These are phyloP conservation scores for Rubia tinctorum DNA, from an alignment of 305 asterid species.

Conservation along the genomic window DNA sequence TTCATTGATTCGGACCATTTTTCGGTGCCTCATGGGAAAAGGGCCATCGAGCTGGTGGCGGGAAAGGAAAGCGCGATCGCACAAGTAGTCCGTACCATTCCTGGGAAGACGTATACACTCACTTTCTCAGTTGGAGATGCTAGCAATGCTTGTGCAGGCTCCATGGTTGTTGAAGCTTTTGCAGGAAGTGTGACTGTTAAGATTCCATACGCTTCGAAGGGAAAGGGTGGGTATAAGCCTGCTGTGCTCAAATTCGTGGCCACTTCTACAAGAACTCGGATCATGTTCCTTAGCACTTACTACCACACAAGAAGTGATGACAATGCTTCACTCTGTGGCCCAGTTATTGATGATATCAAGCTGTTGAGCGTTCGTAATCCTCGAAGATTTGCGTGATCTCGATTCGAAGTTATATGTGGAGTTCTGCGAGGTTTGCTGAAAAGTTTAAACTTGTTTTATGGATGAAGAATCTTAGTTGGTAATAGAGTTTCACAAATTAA, in stretches of 20 bases:
- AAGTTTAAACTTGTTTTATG: too few relatives aligned
- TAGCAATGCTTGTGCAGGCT: slow-evolving; percentile 78
- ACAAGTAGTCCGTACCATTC: slow-evolving; percentile 60
- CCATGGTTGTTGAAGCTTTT: slow-evolving; percentile 92
- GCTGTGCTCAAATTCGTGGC: slow-evolving; percentile 79
- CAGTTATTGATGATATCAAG: slow-evolving; percentile 78
- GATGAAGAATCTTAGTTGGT: too few relatives aligned
- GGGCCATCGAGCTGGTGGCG: slow-evolving; percentile 92
- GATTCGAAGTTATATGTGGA: slow-evolving; percentile 5
- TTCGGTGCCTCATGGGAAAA: slow-evolving; percentile 72
- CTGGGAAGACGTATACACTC: slow-evolving; percentile 68
- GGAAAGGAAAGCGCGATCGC: slow-evolving; percentile 96
- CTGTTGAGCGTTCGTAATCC: slow-evolving; percentile 71
- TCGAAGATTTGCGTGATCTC: slow-evolving; percentile 37
- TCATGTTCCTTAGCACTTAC: slow-evolving; percentile 86
- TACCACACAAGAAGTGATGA: slow-evolving; percentile 86
- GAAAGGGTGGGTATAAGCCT: slow-evolving; percentile 81
- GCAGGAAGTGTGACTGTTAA: slow-evolving; percentile 74
- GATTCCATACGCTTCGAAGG: slow-evolving; percentile 78
- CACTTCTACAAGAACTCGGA: slow-evolving; percentile 45
- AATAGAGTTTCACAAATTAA: background rate
- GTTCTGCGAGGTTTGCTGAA: slow-evolving; percentile 5
- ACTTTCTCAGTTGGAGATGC: slow-evolving; percentile 89
- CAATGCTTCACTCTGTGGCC: slow-evolving; percentile 90
- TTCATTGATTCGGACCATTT: slow-evolving; percentile 85